Conservation (phyloP, 495 filamentous ascomycete species). For the Tuber brumale region DNA sequence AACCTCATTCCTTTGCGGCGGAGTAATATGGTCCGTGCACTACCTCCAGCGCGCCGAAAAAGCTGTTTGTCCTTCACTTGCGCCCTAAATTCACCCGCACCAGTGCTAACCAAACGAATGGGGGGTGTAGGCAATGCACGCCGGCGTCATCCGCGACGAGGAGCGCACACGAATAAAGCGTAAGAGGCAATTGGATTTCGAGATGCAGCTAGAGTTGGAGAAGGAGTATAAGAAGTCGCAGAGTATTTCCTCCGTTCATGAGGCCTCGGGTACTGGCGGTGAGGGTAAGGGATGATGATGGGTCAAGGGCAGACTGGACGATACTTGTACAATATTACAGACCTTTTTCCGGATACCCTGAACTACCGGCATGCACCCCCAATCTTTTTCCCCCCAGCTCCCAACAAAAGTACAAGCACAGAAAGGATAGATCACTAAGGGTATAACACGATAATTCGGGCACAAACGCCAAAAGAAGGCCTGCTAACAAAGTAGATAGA, state of each 20-base stretch:
- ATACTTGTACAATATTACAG: neutral
- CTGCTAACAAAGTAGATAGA: neutral
- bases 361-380: neutral
- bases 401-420: neutral
- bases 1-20: conserved; percentile 67
- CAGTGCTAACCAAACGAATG: conserved; percentile 22
- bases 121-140: conserved; percentile 75
- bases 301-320: neutral
- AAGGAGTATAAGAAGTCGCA: conserved; percentile 87
- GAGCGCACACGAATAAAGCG: conserved; percentile 85
- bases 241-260: conserved; percentile 48
- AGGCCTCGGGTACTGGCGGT: conserved; percentile 6
- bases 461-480: neutral
- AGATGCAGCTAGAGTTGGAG: conserved; percentile 78
- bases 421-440: neutral
- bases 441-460: neutral
- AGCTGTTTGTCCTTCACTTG: conserved; percentile 53
- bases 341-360: neutral
- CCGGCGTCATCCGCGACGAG: conserved; percentile 87
- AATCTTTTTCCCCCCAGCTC: neutral
- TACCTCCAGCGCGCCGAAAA: conserved; percentile 79
- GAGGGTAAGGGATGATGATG: neutral
- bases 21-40: conserved; percentile 81
- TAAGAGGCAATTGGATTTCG: conserved; percentile 86
- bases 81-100: neutral